Evolutionary conservation across 31 red algal genomes (phyloP).

Genomic region (Bonnemaisonia californica): DNA sequence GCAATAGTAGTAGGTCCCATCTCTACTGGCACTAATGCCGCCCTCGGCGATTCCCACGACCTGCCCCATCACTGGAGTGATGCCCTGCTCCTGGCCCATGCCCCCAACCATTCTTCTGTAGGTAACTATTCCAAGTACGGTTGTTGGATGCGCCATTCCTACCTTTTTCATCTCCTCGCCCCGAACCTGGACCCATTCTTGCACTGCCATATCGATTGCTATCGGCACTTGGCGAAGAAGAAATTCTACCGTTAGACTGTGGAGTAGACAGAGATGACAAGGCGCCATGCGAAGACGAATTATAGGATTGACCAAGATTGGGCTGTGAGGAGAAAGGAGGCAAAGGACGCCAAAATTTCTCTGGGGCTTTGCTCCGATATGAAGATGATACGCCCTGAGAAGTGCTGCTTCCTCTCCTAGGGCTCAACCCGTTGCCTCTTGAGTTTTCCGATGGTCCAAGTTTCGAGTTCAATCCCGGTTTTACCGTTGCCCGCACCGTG

Average conservation of each 20-base stretch:
- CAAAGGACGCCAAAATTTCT: not conserved
- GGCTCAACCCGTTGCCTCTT: not conserved
- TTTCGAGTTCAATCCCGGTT: not conserved
- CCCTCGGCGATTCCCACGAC: constrained; percentile 14
- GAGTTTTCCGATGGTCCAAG: not conserved
- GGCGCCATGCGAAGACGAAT: not conserved
- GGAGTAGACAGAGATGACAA: not conserved
- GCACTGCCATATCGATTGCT: constrained; percentile 12
- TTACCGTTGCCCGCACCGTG: not conserved
- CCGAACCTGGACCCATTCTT: not conserved
- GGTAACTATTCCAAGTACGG: constrained; percentile 32
- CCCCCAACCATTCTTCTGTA: constrained; percentile 14
- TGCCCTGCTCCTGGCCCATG: not conserved
- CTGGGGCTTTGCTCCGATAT: not conserved
- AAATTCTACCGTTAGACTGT: not conserved
- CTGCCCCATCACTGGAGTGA: constrained; percentile 5
- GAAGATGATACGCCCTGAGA: not conserved
- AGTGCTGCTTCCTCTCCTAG: not conserved
- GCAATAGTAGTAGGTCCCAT: no score
- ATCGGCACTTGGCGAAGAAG: no score
- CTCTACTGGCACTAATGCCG: constrained; percentile 13
- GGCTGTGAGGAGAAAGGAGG: not conserved
- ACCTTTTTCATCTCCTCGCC: constrained; percentile 33
- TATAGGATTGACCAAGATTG: not conserved
- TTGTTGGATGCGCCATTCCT: constrained; percentile 18